These are phyloP conservation scores for Neurospora sp. DNA, from an alignment of 495 filamentous ascomycete genomes.

Conservation along the genomic window DNA sequence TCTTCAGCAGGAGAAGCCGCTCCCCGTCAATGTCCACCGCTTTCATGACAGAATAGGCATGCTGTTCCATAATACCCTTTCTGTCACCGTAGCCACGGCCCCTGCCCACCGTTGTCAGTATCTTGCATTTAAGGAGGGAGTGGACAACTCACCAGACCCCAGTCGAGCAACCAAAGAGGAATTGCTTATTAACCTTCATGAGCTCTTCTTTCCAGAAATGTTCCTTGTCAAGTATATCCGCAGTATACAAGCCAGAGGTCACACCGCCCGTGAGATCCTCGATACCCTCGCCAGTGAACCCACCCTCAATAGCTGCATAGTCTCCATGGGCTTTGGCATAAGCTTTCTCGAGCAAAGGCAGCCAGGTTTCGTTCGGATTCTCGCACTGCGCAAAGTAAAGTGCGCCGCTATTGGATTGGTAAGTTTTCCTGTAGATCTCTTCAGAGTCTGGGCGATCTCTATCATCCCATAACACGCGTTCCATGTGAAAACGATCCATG, in stretches of 20 bases:
- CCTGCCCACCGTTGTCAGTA: conserved; percentile 4
- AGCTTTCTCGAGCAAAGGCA: conserved; percentile 88
- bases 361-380: conserved; percentile 85
- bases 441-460: conserved; percentile 61
- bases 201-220: conserved; percentile 83
- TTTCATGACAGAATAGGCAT: conserved; percentile 84
- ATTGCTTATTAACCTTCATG: conserved; percentile 74
- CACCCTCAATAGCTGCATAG: conserved; percentile 73
- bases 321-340: conserved; percentile 94
- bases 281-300: conserved; percentile 78
- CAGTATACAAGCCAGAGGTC: conserved; percentile 67
- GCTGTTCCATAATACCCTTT: conserved; percentile 70
- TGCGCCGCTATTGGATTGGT: conserved; percentile 63
- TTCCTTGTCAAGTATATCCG: conserved; percentile 79
- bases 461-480: conserved; percentile 61
- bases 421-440: conserved; percentile 64
- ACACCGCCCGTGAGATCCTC: conserved; percentile 93
- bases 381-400: conserved; percentile 82
- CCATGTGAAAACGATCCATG: conserved; percentile 22
- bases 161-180: conserved; percentile 76
- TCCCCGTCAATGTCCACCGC: conserved; percentile 67
- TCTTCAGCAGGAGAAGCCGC: conserved; percentile 66
- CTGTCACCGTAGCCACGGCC: conserved; percentile 49
- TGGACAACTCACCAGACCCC: conserved; percentile 34
- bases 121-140: background rate